These are phyloP conservation scores for Pseudocercospora crystallina DNA, from an alignment of 2,329 filamentous ascomycete species.

Conservation along the genomic window DNA sequence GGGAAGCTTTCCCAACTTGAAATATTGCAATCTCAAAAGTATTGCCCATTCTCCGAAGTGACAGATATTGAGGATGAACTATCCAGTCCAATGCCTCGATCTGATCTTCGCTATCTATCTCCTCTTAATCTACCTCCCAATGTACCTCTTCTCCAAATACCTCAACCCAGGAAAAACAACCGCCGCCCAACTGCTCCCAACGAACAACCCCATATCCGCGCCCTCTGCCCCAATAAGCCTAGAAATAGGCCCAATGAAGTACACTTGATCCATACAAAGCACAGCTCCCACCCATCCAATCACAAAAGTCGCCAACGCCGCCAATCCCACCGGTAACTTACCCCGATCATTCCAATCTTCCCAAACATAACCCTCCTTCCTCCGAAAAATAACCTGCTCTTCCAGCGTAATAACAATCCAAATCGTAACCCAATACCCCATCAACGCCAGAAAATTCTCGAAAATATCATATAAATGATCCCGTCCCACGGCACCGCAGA, in stretches of 20 bases:
- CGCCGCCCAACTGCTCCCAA: constrained; percentile 5
- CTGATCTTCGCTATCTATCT: too few relatives aligned
- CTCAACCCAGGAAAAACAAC: constrained; percentile 6
- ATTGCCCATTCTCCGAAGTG: too few relatives aligned
- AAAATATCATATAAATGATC: constrained; percentile 47
- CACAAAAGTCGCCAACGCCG: constrained; percentile 34
- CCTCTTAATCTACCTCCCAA: not conserved
- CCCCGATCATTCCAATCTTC: constrained; percentile 40
- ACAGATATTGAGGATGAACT: too few relatives aligned
- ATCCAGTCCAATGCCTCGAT: too few relatives aligned
- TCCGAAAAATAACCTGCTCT: constrained; percentile 45
- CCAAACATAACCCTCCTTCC: constrained; percentile 40
- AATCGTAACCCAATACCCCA: constrained; percentile 48
- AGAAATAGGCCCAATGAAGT: constrained; percentile 28
- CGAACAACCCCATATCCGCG: constrained; percentile 4
- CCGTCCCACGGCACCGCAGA: constrained; percentile 46
- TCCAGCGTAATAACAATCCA: constrained; percentile 45
- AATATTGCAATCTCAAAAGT: too few relatives aligned
- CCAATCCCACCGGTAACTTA: constrained; percentile 43
- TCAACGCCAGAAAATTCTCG: constrained; percentile 47
- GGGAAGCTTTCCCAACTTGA: too few relatives aligned
- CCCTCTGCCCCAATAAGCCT: constrained; percentile 13
- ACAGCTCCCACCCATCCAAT: constrained; percentile 29
- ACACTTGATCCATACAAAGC: constrained; percentile 29
- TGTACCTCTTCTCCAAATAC: constrained; percentile 5